Evolutionary conservation across 495 filamentous ascomycete species (phyloP), one percentile per base, ranked within the genome.

Genomic region (Clohesyomyces aquaticus): DNA sequence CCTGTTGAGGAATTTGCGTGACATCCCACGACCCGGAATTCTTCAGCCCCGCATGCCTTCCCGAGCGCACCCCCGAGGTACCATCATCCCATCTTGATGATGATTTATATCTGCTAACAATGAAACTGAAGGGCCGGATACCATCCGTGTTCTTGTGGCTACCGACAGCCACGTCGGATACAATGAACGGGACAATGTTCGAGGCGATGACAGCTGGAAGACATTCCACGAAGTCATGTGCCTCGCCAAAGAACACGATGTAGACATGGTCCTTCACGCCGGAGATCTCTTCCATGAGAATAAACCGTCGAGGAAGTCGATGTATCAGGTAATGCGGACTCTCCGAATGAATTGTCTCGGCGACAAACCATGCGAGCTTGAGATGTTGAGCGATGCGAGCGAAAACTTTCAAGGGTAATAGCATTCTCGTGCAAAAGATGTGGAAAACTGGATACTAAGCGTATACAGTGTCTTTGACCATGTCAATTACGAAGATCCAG

Each of bases 241-340:
- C 60, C 76, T 98, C 14, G 94, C 93, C 10, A 91, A 88, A 73
- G 84, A 89, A 47, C 82, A 83, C 46, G 95, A 98, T 78, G 94
- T 90, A 57, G 94, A 99, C 76, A 97, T 98, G 95, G 88, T 99
- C 6, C 81, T 99, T 11, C 82, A 98, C 19, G 93, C 86, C 8
- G 94, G 94, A 25, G 94, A 99, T 71, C 82, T 99, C 1, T 99
- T 99, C 76, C 94, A 99, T 73, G 94, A 99, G 65, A 99, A 99
- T 70, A 96, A 96, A 72, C 94, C 94, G 4, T 96, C 91, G n/a
- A 83, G 95, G 46, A 95, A 96, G 70, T 83, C 91, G 32, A 91
- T 99, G 89, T 98, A 95, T 72, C 88, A 98, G 65, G 94, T 97
- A 54, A 98, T 97, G 91, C 85, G 91, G 43, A 91, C 88, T 0